A percentile compares a stretch with the other conserved stretches of the same genome.
phyloP scores from a whole-genome alignment of 768 basidiomycete species.

The Lactifluus piperatus region DNA sequence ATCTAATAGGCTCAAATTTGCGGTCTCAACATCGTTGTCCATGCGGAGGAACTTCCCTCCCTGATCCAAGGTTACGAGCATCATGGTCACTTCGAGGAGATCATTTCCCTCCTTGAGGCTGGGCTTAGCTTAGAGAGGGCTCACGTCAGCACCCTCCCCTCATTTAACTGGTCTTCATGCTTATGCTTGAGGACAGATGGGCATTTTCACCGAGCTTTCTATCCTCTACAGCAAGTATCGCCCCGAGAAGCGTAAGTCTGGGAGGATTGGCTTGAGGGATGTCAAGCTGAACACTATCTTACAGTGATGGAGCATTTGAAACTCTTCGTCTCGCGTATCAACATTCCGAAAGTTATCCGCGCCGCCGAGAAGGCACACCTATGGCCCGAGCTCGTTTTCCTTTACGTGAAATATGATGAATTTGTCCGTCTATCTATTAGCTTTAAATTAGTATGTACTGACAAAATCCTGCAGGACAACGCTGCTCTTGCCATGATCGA shows the following conservation, averaged over 20 bases:
- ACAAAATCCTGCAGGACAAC: constrained; percentile 56
- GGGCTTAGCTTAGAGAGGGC: constrained; percentile 95
- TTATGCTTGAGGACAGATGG: constrained; percentile 48
- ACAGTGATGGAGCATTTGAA: constrained; percentile 98
- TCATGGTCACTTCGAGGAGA: constrained; percentile 89
- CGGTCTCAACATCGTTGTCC: constrained; percentile 95
- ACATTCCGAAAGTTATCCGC: constrained; percentile 98
- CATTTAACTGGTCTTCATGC: not conserved
- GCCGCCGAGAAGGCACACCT: constrained; percentile 94
- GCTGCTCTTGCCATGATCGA: constrained; percentile 99
- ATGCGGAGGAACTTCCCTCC: constrained; percentile 76
- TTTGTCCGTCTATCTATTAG: constrained; percentile 42
- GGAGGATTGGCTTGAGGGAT: not conserved
- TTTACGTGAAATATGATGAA: constrained; percentile 98
- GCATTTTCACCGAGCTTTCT: constrained; percentile 93
- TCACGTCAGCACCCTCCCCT: constrained; percentile 43
- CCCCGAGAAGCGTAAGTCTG: constrained; percentile 74
- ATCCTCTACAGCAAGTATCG: constrained; percentile 92
- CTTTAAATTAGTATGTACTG: not conserved
- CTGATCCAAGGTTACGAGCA: constrained; percentile 81
- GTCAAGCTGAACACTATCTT: constrained; percentile 1
- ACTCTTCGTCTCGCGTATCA: constrained; percentile 90
- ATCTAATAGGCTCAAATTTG: constrained; percentile 82
- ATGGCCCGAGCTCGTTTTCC: constrained; percentile 97
- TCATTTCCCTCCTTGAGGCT: constrained; percentile 85